Evolutionary conservation across 1,284 basidiomycete genomes (phyloP).

Genomic region (Naganishia sp.): DNA sequence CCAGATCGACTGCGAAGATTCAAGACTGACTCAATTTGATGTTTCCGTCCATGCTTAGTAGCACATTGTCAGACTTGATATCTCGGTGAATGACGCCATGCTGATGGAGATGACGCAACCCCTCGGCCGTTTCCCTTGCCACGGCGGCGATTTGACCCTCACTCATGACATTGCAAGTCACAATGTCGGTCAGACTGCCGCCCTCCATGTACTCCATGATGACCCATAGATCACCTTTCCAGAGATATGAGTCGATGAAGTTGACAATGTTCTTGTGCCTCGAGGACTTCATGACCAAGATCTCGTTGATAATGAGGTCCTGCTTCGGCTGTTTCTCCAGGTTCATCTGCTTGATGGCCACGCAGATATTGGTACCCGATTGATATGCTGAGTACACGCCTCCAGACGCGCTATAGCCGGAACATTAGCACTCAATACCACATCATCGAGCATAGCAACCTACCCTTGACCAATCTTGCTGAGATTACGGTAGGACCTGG

Average conservation of each 20-base stretch:
- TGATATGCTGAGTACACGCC: constrained; percentile 98
- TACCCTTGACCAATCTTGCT: constrained; percentile 98
- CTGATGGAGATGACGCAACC: constrained; percentile 85
- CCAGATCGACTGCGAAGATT: no score
- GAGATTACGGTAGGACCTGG: constrained; percentile 84
- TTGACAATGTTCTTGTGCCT: constrained; percentile 98
- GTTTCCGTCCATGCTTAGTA: constrained; percentile 87
- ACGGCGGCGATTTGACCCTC: constrained; percentile 91
- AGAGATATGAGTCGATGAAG: constrained; percentile 96
- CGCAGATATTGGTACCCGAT: constrained; percentile 85
- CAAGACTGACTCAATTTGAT: constrained; percentile 87
- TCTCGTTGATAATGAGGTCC: constrained; percentile 99
- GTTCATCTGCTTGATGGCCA: constrained; percentile 99
- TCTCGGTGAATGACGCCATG: constrained; percentile 96
- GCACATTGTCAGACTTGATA: constrained; percentile 97
- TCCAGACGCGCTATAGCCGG: constrained; percentile 73
- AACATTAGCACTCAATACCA: neutral
- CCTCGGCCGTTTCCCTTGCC: constrained; percentile 83
- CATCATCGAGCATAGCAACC: constrained; percentile 46
- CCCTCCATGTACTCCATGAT: constrained; percentile 99
- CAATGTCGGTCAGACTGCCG: constrained; percentile 83
- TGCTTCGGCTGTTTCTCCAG: constrained; percentile 99
- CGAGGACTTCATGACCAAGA: constrained; percentile 95
- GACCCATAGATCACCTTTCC: constrained; percentile 98
- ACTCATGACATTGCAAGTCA: constrained; percentile 95